These are phyloP conservation scores for Diutina neorugosa DNA, from an alignment of 1,139 yeast genomes.

Conservation along the genomic window DNA sequence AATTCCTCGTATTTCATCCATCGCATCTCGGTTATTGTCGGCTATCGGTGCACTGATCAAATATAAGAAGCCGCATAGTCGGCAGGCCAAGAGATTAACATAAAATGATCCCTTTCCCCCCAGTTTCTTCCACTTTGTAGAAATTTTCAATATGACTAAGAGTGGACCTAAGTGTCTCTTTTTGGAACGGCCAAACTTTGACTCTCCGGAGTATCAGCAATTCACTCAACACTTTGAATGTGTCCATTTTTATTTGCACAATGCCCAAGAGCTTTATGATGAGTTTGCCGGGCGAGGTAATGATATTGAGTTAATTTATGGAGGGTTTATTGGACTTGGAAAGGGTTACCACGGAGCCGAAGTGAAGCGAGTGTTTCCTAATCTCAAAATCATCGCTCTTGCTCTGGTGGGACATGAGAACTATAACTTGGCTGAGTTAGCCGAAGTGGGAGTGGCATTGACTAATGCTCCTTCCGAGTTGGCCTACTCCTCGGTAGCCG, in stretches of 20 bases:
- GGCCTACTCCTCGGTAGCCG: constrained; percentile 65
- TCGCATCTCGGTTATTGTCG: neutral
- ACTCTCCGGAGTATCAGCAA: constrained; percentile 22
- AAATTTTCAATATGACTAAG: neutral
- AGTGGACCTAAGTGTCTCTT: constrained; percentile 26
- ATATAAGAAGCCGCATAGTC: neutral
- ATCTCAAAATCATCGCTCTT: constrained; percentile 44
- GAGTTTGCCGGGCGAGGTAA: constrained; percentile 22
- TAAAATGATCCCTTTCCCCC: neutral
- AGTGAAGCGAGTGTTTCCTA: constrained; percentile 37
- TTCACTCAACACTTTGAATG: constrained; percentile 32
- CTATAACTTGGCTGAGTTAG: constrained; percentile 31
- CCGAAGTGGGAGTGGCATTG: constrained; percentile 32
- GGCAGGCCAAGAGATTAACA: neutral
- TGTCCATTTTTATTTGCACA: constrained; percentile 24
- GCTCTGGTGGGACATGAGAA: constrained; percentile 66
- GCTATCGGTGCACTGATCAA: neutral
- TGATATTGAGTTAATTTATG: constrained; percentile 47
- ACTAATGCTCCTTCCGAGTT: constrained; percentile 56
- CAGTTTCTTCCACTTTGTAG: neutral
- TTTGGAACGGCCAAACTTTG: constrained; percentile 28
- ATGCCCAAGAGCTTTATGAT: constrained; percentile 26
- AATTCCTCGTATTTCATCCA: neutral
- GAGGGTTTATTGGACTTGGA: constrained; percentile 48
- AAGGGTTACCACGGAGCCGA: constrained; percentile 40